Evolutionary conservation across 176 grass and related monocot genomes (phyloP), one percentile per base, ranked within the genome.

Genomic region (Ananas comosus): DNA sequence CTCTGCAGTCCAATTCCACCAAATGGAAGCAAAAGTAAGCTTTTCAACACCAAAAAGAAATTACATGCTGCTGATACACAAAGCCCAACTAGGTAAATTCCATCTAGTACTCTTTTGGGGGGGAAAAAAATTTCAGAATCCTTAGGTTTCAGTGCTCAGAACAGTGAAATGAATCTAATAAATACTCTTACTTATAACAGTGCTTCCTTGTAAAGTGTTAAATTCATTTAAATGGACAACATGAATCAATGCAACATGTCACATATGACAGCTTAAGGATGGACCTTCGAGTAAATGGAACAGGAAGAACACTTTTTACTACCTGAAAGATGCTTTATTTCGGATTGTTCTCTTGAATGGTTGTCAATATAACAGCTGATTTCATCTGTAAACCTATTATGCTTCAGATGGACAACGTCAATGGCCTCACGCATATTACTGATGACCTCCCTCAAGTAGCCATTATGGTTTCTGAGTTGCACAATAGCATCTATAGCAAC

Each of bases 271-370:
- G 16, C 51, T 4, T 24, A 72, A 69, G 27, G 18, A 79, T 66
- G 23, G 56, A 69, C 18, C 24, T 28, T 27, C 33, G 4, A 14
- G 7, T 18, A 13, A 70, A 72, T 67, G 22, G 51, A 19, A 63
- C 72, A 71, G 53, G 71, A 70, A 23, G 72, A 63, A 73, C 49
- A 72, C 51, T 25, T 79, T 82, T 74, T 19, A 72, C 33, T 70
- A 96, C 92, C 92, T 96, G 83, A 87, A 80, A 96, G 79, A 24
- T 33, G 64, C 71, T 89, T 92, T 71, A 91, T 89, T 87, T 85
- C 92, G 74, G 82, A 83, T 82, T 84, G 71, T 76, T 89, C 81
- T 48, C 50, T 81, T 14, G 83, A 81, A 87, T 75, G 72, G 18
- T 73, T 85, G 68, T 51, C 80, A 78, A 78, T 82, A 71, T 78